Evolutionary conservation across 257 asterid genomes (phyloP).

Genomic region (Nicotiana noctiflora): DNA sequence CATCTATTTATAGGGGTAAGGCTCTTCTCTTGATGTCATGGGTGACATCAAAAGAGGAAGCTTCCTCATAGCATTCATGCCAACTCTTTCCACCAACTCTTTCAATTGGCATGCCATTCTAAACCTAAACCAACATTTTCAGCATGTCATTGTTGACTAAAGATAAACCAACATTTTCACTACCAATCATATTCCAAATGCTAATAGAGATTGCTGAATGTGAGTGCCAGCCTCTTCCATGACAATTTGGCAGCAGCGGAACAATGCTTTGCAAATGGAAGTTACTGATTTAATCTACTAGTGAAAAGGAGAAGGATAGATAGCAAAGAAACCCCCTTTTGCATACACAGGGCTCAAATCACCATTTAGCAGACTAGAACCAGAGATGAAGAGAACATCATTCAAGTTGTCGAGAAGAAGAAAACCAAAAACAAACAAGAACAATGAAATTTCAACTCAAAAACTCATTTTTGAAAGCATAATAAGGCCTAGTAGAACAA

Average conservation of each 20-base stretch:
- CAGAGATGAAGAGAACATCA: neutral
- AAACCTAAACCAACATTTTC: too few relatives aligned
- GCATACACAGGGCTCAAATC: neutral
- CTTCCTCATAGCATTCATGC: too few relatives aligned
- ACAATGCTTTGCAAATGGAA: neutral
- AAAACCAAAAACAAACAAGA: neutral
- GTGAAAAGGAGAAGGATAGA: neutral
- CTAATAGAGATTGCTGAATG: neutral
- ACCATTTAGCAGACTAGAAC: neutral
- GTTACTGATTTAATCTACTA: neutral
- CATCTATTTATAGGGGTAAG: too few relatives aligned
- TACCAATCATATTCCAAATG: constrained; percentile 4
- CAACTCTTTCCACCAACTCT: too few relatives aligned
- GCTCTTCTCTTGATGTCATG: too few relatives aligned
- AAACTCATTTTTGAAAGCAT: neutral
- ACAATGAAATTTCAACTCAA: neutral
- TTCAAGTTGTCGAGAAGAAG: neutral
- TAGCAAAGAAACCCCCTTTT: constrained; percentile 1
- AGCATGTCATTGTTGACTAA: too few relatives aligned
- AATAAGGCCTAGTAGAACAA: neutral
- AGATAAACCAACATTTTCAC: too few relatives aligned
- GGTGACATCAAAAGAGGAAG: too few relatives aligned
- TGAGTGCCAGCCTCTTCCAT: neutral
- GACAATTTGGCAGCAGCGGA: neutral
- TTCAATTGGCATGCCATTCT: too few relatives aligned